A percentile compares a stretch with the other conserved stretches of the same genome.
These are phyloP conservation scores for Beauveria bassiana DNA, from an alignment of 2,329 filamentous ascomycete species.

Conservation along the genomic window DNA sequence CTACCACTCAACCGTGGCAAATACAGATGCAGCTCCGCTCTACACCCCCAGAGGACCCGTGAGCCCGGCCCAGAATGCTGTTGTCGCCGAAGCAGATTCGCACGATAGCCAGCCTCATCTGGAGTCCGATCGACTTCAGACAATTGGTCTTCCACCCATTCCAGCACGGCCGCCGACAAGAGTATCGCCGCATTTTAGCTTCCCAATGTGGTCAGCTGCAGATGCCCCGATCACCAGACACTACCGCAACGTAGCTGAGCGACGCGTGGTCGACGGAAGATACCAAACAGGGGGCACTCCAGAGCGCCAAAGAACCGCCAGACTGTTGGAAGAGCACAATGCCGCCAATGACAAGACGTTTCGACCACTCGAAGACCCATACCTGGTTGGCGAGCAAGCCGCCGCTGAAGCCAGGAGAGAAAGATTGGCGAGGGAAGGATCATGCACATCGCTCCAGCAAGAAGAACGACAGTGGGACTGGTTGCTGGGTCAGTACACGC, in stretches of 20 bases:
- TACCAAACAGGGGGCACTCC: slow-evolving; percentile 22
- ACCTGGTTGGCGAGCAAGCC: slow-evolving; percentile 59
- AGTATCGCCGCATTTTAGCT: slow-evolving; percentile 51
- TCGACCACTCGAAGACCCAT: slow-evolving; percentile 57
- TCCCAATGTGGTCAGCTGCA: slow-evolving; percentile 51
- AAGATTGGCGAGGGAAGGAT: slow-evolving; percentile 48
- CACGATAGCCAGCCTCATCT: slow-evolving; percentile 18
- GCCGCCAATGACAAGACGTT: slow-evolving; percentile 14
- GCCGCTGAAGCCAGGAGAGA: slow-evolving; percentile 50
- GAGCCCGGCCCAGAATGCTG: slow-evolving; percentile 8
- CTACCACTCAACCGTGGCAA: slow-evolving; percentile 50
- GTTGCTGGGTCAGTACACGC: slow-evolving; percentile 42
- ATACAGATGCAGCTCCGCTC: slow-evolving; percentile 39
- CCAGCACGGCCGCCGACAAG: slow-evolving; percentile 32
- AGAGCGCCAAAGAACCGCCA: not conserved
- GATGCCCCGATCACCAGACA: slow-evolving; percentile 48
- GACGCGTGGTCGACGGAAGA: slow-evolving; percentile 44
- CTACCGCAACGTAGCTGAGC: slow-evolving; percentile 56
- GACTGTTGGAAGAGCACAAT: not conserved
- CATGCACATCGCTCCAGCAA: slow-evolving; percentile 44
- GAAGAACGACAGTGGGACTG: slow-evolving; percentile 56
- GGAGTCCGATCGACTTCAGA: slow-evolving; percentile 9
- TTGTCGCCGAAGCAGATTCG: slow-evolving; percentile 14
- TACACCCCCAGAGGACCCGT: slow-evolving; percentile 35
- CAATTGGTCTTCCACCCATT: slow-evolving; percentile 43